Conservation (phyloP, 2,329 filamentous ascomycete species). For the Blastomyces gilchristii region DNA sequence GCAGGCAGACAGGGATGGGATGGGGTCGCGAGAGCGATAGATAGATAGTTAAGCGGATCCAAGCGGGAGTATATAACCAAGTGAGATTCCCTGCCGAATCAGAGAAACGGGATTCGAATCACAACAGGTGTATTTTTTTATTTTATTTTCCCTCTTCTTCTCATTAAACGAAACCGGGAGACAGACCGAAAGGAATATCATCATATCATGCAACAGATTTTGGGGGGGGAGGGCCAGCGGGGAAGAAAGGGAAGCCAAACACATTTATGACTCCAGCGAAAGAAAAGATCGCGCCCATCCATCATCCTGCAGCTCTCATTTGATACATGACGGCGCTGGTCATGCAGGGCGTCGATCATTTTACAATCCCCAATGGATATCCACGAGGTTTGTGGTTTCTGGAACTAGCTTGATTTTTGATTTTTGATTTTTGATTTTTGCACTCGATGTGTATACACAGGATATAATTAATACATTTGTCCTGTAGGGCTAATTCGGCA, state of each 20-base stretch:
- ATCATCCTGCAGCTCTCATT: constrained; percentile 33
- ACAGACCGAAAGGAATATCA: too few relatives aligned
- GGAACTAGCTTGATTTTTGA: background rate
- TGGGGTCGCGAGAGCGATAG: background rate
- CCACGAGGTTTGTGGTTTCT: constrained; percentile 20
- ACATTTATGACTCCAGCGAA: constrained; percentile 26
- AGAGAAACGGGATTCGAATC: background rate
- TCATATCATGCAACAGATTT: background rate
- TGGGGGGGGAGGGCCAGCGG: background rate
- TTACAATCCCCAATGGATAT: constrained; percentile 21
- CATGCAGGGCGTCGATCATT: constrained; percentile 38
- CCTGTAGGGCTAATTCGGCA: background rate
- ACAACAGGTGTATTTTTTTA: background rate
- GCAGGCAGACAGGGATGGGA: background rate
- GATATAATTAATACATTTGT: background rate
- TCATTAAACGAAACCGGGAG: too few relatives aligned
- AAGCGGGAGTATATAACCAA: background rate
- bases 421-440: background rate
- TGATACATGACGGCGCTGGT: constrained; percentile 33
- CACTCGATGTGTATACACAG: background rate
- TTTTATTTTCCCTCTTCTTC: too few relatives aligned
- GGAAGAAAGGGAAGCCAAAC: constrained; percentile 15
- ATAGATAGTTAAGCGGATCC: background rate
- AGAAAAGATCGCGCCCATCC: constrained; percentile 16
- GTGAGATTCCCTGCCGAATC: background rate